Percentiles rank a stretch among this genome's conserved stretches.
Conservation (phyloP, 306 rosid species). For the Notholithocarpus densiflorus region DNA sequence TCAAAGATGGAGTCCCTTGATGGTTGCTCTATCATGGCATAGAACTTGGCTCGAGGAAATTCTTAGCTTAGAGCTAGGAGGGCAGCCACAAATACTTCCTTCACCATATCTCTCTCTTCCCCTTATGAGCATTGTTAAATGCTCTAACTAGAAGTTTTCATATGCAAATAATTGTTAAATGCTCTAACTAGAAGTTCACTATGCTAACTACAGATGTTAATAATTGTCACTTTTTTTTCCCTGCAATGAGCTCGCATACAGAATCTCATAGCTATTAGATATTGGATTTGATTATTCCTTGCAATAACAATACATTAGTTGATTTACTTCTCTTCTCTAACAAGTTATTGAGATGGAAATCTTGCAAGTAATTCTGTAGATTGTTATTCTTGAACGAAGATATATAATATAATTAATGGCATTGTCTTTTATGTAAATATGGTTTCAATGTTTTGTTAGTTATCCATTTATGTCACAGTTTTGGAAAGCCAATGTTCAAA, state of each 20-base stretch:
- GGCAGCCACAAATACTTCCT: conserved; percentile 46
- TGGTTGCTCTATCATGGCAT: conserved; percentile 92
- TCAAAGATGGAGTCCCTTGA: conserved; percentile 83
- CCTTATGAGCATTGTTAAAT: conserved; percentile 79
- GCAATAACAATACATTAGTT: neutral
- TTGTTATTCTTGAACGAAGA: neutral
- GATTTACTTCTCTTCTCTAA: neutral
- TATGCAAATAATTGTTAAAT: too few species aligned
- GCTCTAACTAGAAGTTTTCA: too few species aligned
- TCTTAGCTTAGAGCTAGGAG: conserved; percentile 52
- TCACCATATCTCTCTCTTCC: conserved; percentile 85
- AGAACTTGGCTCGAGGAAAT: conserved; percentile 78
- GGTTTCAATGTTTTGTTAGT: conserved; percentile 18
- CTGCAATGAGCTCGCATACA: neutral
- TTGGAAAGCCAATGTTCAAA: conserved; percentile 20
- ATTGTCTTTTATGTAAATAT: conserved; percentile 1
- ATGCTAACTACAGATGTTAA: too few species aligned
- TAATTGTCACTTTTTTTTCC: neutral
- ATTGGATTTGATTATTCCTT: neutral
- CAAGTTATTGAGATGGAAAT: neutral
- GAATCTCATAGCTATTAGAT: neutral
- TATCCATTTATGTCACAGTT: too few species aligned
- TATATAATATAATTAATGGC: too few species aligned
- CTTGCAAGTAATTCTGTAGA: neutral
- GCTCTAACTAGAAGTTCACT: too few species aligned